Evolutionary conservation across 306 rosid species (phyloP).

Genomic region (Hippophae tibetana): DNA sequence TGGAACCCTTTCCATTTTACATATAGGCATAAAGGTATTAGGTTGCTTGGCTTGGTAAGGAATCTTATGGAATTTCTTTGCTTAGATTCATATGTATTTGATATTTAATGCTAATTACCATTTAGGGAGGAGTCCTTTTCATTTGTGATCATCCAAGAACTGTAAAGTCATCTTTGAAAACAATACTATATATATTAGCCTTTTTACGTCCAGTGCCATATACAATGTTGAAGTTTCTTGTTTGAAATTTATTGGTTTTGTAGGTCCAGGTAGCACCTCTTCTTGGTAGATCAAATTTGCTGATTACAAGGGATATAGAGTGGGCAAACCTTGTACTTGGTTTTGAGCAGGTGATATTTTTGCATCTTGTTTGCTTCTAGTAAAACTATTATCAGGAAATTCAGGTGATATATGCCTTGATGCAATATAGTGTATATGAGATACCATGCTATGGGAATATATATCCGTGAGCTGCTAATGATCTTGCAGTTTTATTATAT

Average conservation of each 20-base stretch:
- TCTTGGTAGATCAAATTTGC: constrained; percentile 91
- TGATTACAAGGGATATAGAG: constrained; percentile 82
- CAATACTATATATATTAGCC: not conserved
- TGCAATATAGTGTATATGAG: too few relatives aligned
- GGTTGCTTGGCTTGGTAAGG: not conserved
- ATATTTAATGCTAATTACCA: not conserved
- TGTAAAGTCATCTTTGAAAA: not conserved
- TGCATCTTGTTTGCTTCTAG: constrained; percentile 5
- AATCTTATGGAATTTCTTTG: not conserved
- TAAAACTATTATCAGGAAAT: too few relatives aligned
- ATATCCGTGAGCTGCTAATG: too few relatives aligned
- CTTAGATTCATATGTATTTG: not conserved
- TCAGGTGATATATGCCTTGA: too few relatives aligned
- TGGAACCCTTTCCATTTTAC: not conserved
- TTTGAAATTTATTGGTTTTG: constrained; percentile 15
- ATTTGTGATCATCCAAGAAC: not conserved
- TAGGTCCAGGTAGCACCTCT: constrained; percentile 77
- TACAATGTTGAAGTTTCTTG: constrained; percentile 17
- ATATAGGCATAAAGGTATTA: too few relatives aligned
- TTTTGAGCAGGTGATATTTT: constrained; percentile 71
- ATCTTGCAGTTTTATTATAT: too few relatives aligned
- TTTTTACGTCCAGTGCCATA: not conserved
- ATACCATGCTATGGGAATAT: too few relatives aligned
- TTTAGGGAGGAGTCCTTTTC: not conserved
- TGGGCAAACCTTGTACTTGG: constrained; percentile 96